A percentile compares a stretch with the other conserved stretches of the same genome.
Evolutionary conservation across 2,329 filamentous ascomycete species (phyloP).

Genomic region (Neonectria neomacrospora): DNA sequence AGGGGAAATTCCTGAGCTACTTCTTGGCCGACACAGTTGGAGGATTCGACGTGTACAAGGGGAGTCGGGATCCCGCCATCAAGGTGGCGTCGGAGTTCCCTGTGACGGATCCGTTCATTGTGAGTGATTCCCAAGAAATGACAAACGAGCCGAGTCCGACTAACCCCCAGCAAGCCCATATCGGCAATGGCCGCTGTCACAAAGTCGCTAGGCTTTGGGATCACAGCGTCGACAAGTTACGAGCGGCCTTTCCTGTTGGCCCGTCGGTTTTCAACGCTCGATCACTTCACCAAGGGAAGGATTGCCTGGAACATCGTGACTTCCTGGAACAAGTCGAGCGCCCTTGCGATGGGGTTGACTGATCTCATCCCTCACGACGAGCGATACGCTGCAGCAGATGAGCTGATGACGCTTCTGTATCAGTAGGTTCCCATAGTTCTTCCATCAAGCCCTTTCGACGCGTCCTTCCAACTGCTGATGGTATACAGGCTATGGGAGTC

Average conservation of each 20-base stretch:
- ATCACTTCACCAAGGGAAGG: constrained; percentile 22
- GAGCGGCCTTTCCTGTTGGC: constrained; percentile 21
- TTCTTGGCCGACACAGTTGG: constrained; percentile 68
- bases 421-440: constrained; percentile 5
- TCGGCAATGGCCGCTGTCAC: constrained; percentile 74
- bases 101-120: constrained; percentile 67
- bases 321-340: constrained; percentile 23
- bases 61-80: constrained; percentile 57
- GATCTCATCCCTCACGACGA: constrained; percentile 22
- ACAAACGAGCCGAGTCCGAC: not conserved
- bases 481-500: constrained; percentile 22
- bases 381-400: constrained; percentile 22
- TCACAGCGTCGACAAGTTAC: constrained; percentile 67
- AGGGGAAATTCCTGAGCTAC: constrained; percentile 69
- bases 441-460: not conserved
- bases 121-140: constrained; percentile 37
- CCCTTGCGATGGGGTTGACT: constrained; percentile 17
- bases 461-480: not conserved
- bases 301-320: constrained; percentile 28
- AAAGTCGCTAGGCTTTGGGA: constrained; percentile 70
- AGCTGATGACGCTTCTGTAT: constrained; percentile 18
- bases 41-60: constrained; percentile 26
- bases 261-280: constrained; percentile 20
- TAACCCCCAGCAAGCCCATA: constrained; percentile 45
- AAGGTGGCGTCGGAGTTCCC: constrained; percentile 64